phyloP scores from a whole-genome alignment of 192 early-diverging fungal species.

The Coemansia sp. region DNA sequence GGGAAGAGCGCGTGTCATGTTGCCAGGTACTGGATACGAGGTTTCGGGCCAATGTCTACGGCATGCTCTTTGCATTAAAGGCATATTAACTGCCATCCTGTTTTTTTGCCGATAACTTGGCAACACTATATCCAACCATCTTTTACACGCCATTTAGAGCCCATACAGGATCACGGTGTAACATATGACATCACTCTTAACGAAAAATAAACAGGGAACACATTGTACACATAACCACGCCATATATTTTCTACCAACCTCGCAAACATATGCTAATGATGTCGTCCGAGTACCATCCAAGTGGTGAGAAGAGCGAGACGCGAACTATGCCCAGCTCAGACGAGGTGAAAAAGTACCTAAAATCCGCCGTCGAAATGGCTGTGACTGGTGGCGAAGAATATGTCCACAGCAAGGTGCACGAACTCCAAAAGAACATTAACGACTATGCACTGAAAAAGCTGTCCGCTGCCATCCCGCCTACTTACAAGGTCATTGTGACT shows the following conservation, averaged over 20 bases:
- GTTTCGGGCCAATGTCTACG: background rate
- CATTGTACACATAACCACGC: too few species aligned
- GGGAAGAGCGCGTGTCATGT: background rate
- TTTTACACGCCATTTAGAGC: too few species aligned
- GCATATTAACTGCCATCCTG: background rate
- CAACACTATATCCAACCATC: too few species aligned
- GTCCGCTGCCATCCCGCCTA: background rate
- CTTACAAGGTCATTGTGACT: slow-evolving; percentile 27
- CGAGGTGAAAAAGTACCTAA: slow-evolving; percentile 27
- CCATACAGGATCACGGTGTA: too few species aligned
- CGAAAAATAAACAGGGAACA: too few species aligned
- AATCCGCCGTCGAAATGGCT: slow-evolving; percentile 41
- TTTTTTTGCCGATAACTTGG: too few species aligned
- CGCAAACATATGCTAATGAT: background rate
- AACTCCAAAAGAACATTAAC: slow-evolving; percentile 43
- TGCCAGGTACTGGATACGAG: background rate
- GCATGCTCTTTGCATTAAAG: background rate
- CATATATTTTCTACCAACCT: background rate
- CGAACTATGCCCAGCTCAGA: slow-evolving; percentile 1
- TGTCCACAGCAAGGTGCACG: slow-evolving; percentile 17
- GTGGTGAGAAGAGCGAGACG: background rate
- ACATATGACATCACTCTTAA: too few species aligned
- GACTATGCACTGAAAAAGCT: slow-evolving; percentile 44
- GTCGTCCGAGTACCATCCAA: background rate
- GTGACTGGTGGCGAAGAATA: slow-evolving; percentile 33